Base-by-base conservation (phyloP, 805 yeast species). In the Cyberlindnera sargentensis region DNA sequence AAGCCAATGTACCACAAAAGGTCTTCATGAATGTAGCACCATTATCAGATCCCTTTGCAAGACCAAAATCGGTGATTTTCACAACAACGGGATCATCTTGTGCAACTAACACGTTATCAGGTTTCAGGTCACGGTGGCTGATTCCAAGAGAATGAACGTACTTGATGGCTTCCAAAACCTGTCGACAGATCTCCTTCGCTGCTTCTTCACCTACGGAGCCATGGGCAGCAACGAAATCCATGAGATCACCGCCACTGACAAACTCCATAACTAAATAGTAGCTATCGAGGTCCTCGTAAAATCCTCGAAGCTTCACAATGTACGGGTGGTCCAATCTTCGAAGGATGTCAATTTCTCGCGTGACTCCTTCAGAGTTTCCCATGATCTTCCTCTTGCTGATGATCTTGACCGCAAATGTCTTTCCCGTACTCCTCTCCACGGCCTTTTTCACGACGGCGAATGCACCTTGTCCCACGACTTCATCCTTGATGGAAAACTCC, bases 1-100 rank as follows among this genome's bases (percentile, higher is more conserved):
- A 93, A 2, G 98, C 97, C 49, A 93, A 63, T 0, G 99, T 93
- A 2, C 99, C 99, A 66, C 99, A 93, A 56, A 93, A 93, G 0
- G 99, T 91, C 61, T 88, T 90, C 84, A 93, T 82, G 49, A 84
- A 80, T 2, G 95, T 79, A 8, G 89, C 84, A 15, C 20, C 20
- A 42, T 80, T 80, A 45, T 84, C 93, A 49, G 89, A 80, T 27
- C 88, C 80, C 63, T 93, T 93, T 0, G 99, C 99, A 37, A 93
- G 69, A 0, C 99, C 99, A 66, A 93, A 93, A 65, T 93, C 99
- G 3, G 97, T 86, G 34, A 93, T 85, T 59, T 93, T 93, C n/a
- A 93, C 82, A 15, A 79, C 62, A 4, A 90, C 93, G 1, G 97
- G 98, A 57, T 87, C 93, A 58, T 88, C 95, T 57, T 81, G 84